Evolutionary conservation across 2,329 filamentous ascomycete genomes (phyloP).

Genomic region (Fusarium pseudoanthophilum): DNA sequence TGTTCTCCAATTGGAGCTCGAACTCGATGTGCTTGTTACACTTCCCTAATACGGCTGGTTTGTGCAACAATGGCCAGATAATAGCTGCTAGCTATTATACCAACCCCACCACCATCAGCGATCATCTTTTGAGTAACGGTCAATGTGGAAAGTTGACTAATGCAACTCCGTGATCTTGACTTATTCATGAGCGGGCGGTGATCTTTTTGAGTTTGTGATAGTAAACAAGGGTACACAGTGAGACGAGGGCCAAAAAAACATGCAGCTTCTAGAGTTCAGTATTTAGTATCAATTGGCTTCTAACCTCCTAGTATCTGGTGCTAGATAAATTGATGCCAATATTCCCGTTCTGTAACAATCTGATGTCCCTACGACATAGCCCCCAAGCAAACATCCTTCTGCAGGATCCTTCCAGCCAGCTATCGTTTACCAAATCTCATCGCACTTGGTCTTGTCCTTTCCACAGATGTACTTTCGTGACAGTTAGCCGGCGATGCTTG

Average conservation of each 20-base stretch:
- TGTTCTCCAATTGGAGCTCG: neutral
- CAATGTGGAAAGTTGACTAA: neutral
- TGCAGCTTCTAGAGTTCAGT: neutral
- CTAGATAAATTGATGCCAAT: neutral
- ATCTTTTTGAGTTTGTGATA: neutral
- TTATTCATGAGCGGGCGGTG: neutral
- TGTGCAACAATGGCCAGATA: neutral
- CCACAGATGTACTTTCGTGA: neutral
- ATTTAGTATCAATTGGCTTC: neutral
- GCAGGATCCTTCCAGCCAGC: too few species aligned
- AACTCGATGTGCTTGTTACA: neutral
- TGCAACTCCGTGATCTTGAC: neutral
- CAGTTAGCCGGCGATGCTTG: fast-evolving
- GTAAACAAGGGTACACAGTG: neutral
- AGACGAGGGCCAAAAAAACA: neutral
- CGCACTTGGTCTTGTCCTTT: constrained; percentile 10
- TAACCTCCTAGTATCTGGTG: too few species aligned
- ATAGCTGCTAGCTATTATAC: neutral
- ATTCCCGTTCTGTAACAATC: neutral
- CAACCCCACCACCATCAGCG: neutral
- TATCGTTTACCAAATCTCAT: neutral
- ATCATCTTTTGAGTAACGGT: neutral
- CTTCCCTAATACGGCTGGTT: neutral
- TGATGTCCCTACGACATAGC: fast-evolving
- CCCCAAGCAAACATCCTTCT: fast-evolving